Conservation (phyloP, 2,329 filamentous ascomycete species). For the Ceratocystis ficicola region DNA sequence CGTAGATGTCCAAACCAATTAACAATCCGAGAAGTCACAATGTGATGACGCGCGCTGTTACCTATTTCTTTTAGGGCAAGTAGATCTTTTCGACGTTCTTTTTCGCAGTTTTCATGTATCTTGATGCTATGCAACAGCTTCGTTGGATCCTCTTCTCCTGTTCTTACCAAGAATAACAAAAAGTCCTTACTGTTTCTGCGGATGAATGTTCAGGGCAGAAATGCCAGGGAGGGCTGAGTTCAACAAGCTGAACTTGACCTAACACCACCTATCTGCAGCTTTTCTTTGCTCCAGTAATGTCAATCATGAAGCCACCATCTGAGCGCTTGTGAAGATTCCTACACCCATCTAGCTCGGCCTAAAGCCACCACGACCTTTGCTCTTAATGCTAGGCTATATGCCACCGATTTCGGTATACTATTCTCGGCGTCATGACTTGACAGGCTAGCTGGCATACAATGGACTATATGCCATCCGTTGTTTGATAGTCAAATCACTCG, state of each 20-base stretch:
- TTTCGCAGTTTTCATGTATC: background rate
- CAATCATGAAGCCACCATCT: too few relatives aligned
- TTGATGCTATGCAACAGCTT: background rate
- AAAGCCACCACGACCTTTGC: too few relatives aligned
- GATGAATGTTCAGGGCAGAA: slow-evolving; percentile 8
- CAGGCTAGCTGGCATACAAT: background rate
- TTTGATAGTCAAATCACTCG: too few relatives aligned
- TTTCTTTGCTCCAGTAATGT: too few relatives aligned
- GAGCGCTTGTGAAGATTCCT: too few relatives aligned
- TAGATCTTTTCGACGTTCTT: too few relatives aligned
- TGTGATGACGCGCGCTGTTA: too few relatives aligned
- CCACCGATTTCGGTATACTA: background rate
- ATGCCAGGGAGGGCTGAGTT: background rate
- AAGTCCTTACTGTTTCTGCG: background rate
- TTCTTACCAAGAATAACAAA: background rate
- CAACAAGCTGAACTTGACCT: background rate
- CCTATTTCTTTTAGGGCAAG: too few relatives aligned
- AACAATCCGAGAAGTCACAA: too few relatives aligned
- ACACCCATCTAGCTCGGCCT: too few relatives aligned
- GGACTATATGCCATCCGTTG: background rate
- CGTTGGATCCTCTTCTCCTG: background rate
- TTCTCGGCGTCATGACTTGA: background rate
- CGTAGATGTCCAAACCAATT: too few relatives aligned
- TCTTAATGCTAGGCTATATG: background rate
- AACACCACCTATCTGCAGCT: too few relatives aligned